phyloP scores from a whole-genome alignment of 345 rosid species.

The Arabidopsis arenosa region DNA sequence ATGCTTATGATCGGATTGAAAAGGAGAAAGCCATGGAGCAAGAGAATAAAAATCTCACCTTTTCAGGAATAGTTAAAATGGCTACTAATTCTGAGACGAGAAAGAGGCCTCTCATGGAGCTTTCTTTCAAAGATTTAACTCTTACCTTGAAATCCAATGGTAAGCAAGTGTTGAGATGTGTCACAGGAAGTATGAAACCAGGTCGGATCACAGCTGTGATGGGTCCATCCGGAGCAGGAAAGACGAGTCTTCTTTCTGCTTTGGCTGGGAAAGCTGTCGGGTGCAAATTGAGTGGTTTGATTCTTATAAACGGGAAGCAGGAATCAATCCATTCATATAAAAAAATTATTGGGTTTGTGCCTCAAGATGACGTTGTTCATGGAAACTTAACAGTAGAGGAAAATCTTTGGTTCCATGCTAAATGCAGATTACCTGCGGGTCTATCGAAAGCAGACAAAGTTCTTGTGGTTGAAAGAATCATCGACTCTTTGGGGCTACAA shows the following conservation, averaged over 20 bases:
- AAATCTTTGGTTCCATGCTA: slow-evolving; percentile 95
- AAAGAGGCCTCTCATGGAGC: slow-evolving; percentile 77
- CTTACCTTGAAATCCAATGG: slow-evolving; percentile 77
- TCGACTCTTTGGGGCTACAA: slow-evolving; percentile 87
- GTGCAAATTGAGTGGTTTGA: slow-evolving; percentile 66
- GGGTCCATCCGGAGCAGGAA: slow-evolving; percentile 99
- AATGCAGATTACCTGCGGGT: slow-evolving; percentile 78
- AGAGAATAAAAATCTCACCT: slow-evolving; percentile 61
- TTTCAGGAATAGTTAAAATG: slow-evolving; percentile 75
- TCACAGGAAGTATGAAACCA: slow-evolving; percentile 81
- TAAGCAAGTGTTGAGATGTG: slow-evolving; percentile 74
- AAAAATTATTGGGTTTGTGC: slow-evolving; percentile 90
- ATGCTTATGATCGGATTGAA: slow-evolving; percentile 81
- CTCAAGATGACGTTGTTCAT: slow-evolving; percentile 94
- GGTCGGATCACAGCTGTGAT: slow-evolving; percentile 89
- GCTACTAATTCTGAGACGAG: slow-evolving; percentile 61
- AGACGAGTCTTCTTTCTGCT: slow-evolving; percentile 90
- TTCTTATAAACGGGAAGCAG: slow-evolving; percentile 75
- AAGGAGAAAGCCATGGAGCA: slow-evolving; percentile 78
- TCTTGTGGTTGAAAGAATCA: slow-evolving; percentile 88
- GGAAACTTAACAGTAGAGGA: slow-evolving; percentile 97
- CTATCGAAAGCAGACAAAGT: slow-evolving; percentile 76
- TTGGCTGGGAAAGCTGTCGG: slow-evolving; percentile 89
- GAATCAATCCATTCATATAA: slow-evolving; percentile 80
- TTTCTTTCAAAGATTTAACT: slow-evolving; percentile 74